These are phyloP conservation scores for Platanus orientalis DNA, from an alignment of 164 flowering plant species.

Conservation along the genomic window DNA sequence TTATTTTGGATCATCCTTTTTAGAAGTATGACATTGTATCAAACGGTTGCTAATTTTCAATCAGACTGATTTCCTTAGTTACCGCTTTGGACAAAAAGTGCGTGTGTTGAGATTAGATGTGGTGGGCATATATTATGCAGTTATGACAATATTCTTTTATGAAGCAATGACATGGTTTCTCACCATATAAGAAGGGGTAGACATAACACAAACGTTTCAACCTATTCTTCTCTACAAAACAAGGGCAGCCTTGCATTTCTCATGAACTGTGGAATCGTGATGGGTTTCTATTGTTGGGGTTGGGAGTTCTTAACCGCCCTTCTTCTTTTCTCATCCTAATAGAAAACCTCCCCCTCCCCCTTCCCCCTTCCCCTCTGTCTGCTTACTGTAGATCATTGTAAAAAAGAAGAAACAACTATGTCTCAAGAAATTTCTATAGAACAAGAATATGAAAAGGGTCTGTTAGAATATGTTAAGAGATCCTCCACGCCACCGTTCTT, in stretches of 20 bases:
- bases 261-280: slow-evolving; percentile 72
- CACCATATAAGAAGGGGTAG: neutral
- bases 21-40: too few species aligned
- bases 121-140: too few species aligned
- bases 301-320: slow-evolving; percentile 79
- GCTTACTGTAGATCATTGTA: neutral
- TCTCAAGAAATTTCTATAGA: neutral
- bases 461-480: slow-evolving; percentile 39
- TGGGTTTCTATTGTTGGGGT: slow-evolving; percentile 81
- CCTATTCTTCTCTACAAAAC: neutral
- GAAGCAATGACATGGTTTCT: too few species aligned
- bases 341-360: neutral
- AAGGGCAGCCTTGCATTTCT: slow-evolving; percentile 35
- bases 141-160: too few species aligned
- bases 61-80: too few species aligned
- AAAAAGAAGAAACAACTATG: neutral
- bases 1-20: too few species aligned
- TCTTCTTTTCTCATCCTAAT: slow-evolving; percentile 50
- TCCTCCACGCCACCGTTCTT: slow-evolving; percentile 59
- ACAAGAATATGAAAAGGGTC: slow-evolving; percentile 25
- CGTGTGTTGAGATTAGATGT: too few species aligned
- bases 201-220: slow-evolving; percentile 2
- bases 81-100: too few species aligned
- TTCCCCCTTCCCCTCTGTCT: slow-evolving; percentile 5
- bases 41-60: too few species aligned